phyloP scores from a whole-genome alignment of 73 alveolate species.

The Symbiodinium natans region DNA sequence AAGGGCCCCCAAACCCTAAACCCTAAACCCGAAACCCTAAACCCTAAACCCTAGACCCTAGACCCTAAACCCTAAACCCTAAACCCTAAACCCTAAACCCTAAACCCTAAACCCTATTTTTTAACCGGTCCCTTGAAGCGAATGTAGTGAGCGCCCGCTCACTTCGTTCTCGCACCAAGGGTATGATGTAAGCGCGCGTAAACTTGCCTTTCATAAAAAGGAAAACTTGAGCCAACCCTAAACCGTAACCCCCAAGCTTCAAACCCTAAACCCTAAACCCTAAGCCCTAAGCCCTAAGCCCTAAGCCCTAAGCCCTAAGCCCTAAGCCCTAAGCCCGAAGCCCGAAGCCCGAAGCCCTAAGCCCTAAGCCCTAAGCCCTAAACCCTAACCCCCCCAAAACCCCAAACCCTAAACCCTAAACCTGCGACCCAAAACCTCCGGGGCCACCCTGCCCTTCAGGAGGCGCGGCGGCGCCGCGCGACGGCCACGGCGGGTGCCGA shows the following conservation, averaged over 20 bases:
- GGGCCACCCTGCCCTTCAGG: background rate
- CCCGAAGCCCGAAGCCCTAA: too few species aligned
- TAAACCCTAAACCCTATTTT: too few species aligned
- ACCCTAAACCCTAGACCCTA: background rate
- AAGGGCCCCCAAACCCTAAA: background rate
- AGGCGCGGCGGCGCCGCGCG: background rate
- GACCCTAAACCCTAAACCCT: background rate
- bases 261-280: background rate
- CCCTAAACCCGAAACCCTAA: background rate
- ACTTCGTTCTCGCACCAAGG: too few species aligned
- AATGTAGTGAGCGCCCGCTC: too few species aligned
- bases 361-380: too few species aligned
- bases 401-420: background rate
- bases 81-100: background rate
- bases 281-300: background rate
- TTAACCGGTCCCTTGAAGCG: too few species aligned
- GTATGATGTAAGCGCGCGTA: too few species aligned
- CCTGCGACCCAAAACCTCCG: background rate
- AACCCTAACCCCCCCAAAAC: background rate
- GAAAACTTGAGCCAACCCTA: too few species aligned
- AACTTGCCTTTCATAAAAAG: too few species aligned
- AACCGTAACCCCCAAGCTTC: background rate
- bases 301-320: background rate
- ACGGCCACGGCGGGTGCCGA: background rate
- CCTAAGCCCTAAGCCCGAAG: too few species aligned